phyloP scores from a whole-genome alignment of 768 basidiomycete genomes.

The Suillus subaureus region DNA sequence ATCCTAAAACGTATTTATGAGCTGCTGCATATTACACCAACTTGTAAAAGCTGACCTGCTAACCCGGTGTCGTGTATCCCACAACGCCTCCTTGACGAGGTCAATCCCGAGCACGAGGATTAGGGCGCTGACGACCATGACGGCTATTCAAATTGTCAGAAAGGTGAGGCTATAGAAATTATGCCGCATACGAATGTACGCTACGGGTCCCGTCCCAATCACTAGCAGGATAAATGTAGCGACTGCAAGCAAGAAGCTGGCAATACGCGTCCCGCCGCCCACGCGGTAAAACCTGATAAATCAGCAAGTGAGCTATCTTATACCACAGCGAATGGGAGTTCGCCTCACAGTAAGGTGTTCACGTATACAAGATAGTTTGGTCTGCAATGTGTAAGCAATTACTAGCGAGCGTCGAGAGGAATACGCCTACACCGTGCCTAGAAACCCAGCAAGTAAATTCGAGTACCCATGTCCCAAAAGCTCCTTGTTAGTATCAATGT shows the following conservation, averaged over 20 bases:
- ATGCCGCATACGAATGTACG: constrained; percentile 76
- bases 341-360: constrained; percentile 71
- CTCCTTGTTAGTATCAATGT: constrained; percentile 91
- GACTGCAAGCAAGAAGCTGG: constrained; percentile 83
- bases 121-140: constrained; percentile 88
- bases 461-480: constrained; percentile 92
- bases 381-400: constrained; percentile 35
- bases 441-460: constrained; percentile 77
- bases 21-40: constrained; percentile 1
- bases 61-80: constrained; percentile 92
- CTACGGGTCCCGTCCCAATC: constrained; percentile 87
- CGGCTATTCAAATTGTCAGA: constrained; percentile 49
- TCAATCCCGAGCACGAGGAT: constrained; percentile 96
- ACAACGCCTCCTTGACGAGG: constrained; percentile 91
- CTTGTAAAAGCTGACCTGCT: constrained; percentile 53
- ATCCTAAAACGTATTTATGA: constrained; percentile 41
- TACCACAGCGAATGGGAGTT: constrained; percentile 10
- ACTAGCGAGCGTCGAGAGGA: background rate
- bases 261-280: constrained; percentile 81
- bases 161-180: background rate
- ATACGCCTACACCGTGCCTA: constrained; percentile 75
- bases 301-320: background rate
- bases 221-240: constrained; percentile 73
- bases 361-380: constrained; percentile 91
- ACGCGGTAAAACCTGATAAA: constrained; percentile 81